Conservation (phyloP, 1,139 yeast species). For the Sugiyamaella paludigena region DNA sequence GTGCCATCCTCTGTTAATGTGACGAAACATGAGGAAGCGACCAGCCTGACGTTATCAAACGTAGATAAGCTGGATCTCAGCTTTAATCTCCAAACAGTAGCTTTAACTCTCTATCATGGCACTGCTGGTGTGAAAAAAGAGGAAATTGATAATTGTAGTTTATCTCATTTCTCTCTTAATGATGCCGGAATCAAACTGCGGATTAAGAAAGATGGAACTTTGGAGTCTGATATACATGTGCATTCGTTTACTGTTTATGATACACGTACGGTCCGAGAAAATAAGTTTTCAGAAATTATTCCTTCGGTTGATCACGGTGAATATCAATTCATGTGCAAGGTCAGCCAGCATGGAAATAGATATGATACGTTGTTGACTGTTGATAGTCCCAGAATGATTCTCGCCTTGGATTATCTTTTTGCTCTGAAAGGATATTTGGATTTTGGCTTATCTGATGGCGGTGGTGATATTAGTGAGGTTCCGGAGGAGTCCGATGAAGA, state of each 20-base stretch:
- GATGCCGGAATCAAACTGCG: slow-evolving; percentile 52
- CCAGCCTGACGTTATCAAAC: neutral
- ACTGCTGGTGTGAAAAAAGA: slow-evolving; percentile 44
- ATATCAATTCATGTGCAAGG: slow-evolving; percentile 67
- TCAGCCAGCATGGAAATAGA: slow-evolving; percentile 43
- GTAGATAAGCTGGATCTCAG: slow-evolving; percentile 24
- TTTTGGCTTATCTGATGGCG: slow-evolving; percentile 39
- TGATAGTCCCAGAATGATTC: slow-evolving; percentile 74
- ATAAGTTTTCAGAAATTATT: slow-evolving; percentile 74
- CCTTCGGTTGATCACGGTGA: slow-evolving; percentile 64
- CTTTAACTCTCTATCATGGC: slow-evolving; percentile 62
- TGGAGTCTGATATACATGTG: slow-evolving; percentile 60
- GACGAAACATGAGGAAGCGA: neutral
- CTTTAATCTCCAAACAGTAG: slow-evolving; percentile 60
- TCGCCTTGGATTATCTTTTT: slow-evolving; percentile 83
- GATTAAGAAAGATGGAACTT: slow-evolving; percentile 55
- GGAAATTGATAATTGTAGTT: slow-evolving; percentile 39
- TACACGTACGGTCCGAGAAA: slow-evolving; percentile 57
- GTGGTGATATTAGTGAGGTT: slow-evolving; percentile 16
- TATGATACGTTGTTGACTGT: slow-evolving; percentile 61
- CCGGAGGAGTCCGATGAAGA: slow-evolving; percentile 11
- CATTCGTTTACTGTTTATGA: slow-evolving; percentile 79
- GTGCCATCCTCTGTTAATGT: neutral
- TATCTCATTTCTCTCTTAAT: slow-evolving; percentile 66
- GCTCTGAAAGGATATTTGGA: slow-evolving; percentile 66